Evolutionary conservation across 331 rosid species (phyloP).

Genomic region (Malus hybrid): DNA sequence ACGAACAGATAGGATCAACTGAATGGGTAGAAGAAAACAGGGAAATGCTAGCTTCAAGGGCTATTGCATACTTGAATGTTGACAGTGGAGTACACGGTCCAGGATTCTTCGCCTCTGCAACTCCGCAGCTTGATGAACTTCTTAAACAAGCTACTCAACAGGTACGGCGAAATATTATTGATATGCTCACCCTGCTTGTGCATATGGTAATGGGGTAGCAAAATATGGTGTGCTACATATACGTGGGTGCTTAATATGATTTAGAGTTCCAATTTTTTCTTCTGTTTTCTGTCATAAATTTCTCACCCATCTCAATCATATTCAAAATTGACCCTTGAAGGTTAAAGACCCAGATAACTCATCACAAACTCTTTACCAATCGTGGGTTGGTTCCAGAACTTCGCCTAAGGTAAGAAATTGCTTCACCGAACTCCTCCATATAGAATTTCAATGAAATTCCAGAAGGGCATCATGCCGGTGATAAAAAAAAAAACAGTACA

Average conservation of each 20-base stretch:
- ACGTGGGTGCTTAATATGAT: background rate
- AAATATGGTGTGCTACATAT: too few relatives aligned
- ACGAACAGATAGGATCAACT: conserved; percentile 54
- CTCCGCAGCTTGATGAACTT: conserved; percentile 77
- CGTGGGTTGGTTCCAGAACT: conserved; percentile 47
- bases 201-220: background rate
- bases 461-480: background rate
- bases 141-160: conserved; percentile 51
- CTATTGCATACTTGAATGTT: conserved; percentile 73
- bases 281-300: background rate
- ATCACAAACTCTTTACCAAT: conserved; percentile 52
- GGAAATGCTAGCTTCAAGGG: conserved; percentile 64
- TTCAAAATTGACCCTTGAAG: conserved; percentile 22
- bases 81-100: conserved; percentile 51
- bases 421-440: background rate
- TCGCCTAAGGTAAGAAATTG: conserved; percentile 39
- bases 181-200: background rate
- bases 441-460: background rate
- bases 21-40: conserved; percentile 86
- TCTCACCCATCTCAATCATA: background rate
- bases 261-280: background rate
- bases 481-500: too few relatives aligned
- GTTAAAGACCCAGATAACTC: conserved; percentile 66
- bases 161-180: conserved; percentile 22
- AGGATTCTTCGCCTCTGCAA: conserved; percentile 49